These are phyloP conservation scores for Cercophora samala DNA, from an alignment of 495 filamentous ascomycete species.

Conservation along the genomic window DNA sequence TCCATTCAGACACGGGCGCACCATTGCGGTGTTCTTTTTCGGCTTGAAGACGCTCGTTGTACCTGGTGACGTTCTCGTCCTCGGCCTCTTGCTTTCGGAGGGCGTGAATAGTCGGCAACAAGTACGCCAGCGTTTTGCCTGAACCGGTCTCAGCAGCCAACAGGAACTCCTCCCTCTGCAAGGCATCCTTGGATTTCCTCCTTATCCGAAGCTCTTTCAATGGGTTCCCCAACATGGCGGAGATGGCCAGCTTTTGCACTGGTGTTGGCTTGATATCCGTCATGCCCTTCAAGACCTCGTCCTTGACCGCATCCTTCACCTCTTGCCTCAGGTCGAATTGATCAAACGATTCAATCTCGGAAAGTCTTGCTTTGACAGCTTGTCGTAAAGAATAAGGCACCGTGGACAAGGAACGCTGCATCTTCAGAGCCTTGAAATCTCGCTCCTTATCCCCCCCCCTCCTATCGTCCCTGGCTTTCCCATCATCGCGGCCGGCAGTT, in stretches of 20 bases:
- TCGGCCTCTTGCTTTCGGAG: slow-evolving; percentile 72
- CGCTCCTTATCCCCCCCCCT: slow-evolving; percentile 39
- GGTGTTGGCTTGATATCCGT: slow-evolving; percentile 74
- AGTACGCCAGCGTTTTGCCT: slow-evolving; percentile 91
- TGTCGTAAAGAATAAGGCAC: slow-evolving; percentile 70
- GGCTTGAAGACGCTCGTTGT: slow-evolving; percentile 44
- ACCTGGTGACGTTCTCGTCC: slow-evolving; percentile 54
- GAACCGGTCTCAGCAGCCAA: slow-evolving; percentile 95
- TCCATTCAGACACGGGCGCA: slow-evolving; percentile 45
- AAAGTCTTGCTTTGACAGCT: slow-evolving; percentile 65
- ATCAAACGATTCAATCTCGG: slow-evolving; percentile 70
- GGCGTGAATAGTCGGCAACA: slow-evolving; percentile 76
- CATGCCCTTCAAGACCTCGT: slow-evolving; percentile 69
- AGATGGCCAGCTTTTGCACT: slow-evolving; percentile 84
- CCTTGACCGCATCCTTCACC: slow-evolving; percentile 67
- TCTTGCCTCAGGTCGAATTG: slow-evolving; percentile 69
- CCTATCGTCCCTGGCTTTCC: slow-evolving; percentile 27
- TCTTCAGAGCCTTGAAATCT: slow-evolving; percentile 78
- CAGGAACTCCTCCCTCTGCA: slow-evolving; percentile 67
- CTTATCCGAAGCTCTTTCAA: slow-evolving; percentile 14
- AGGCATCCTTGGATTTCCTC: slow-evolving; percentile 1
- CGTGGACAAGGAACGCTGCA: slow-evolving; percentile 75
- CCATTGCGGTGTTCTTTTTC: slow-evolving; percentile 48
- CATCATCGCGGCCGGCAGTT: slow-evolving; percentile 26
- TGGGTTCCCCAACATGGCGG: slow-evolving; percentile 57